Conservation (phyloP, 2,329 filamentous ascomycete genomes). For the Podosphaera fusca region DNA sequence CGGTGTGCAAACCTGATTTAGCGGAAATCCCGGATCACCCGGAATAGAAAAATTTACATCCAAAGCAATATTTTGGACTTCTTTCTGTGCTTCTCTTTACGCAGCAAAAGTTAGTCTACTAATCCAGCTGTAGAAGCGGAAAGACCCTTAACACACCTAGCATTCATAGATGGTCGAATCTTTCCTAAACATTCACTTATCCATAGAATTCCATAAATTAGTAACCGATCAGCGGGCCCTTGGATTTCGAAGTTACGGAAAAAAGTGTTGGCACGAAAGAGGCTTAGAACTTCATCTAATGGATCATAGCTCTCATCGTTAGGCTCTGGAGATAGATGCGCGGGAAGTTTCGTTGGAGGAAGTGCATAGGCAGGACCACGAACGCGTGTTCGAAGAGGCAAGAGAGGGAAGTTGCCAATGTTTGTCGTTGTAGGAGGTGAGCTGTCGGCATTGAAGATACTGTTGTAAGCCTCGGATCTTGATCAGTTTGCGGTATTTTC, state of each 20-base stretch:
- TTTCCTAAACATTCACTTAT: slow-evolving; percentile 75
- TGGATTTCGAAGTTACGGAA: slow-evolving; percentile 99
- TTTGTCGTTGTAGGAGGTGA: slow-evolving; percentile 30
- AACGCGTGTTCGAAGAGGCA: slow-evolving; percentile 83
- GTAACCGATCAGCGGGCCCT: slow-evolving; percentile 74
- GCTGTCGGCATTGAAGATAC: slow-evolving; percentile 76
- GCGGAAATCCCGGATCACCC: slow-evolving; percentile 73
- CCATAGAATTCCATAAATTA: slow-evolving; percentile 93
- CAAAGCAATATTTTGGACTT: slow-evolving; percentile 72
- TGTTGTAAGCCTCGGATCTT: slow-evolving; percentile 66
- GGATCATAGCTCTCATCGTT: slow-evolving; percentile 90
- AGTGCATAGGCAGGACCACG: slow-evolving; percentile 88
- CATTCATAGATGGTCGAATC: slow-evolving; percentile 51
- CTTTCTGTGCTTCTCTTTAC: slow-evolving; percentile 33
- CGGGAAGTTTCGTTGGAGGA: slow-evolving; percentile 26
- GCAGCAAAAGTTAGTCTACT: not conserved
- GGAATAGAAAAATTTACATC: slow-evolving; percentile 87
- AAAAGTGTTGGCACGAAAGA: slow-evolving; percentile 96
- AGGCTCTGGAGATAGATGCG: slow-evolving; percentile 40
- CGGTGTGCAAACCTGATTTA: slow-evolving; percentile 47
- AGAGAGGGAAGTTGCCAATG: slow-evolving; percentile 77
- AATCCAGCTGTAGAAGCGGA: not conserved
- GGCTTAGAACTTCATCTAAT: slow-evolving; percentile 72
- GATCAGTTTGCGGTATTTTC: not conserved
- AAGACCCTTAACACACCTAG: slow-evolving; percentile 26